Percentiles rank a stretch among this genome's conserved stretches.
Evolutionary conservation across 768 basidiomycete genomes (phyloP).

Genomic region (Panaeolus papilionaceus): DNA sequence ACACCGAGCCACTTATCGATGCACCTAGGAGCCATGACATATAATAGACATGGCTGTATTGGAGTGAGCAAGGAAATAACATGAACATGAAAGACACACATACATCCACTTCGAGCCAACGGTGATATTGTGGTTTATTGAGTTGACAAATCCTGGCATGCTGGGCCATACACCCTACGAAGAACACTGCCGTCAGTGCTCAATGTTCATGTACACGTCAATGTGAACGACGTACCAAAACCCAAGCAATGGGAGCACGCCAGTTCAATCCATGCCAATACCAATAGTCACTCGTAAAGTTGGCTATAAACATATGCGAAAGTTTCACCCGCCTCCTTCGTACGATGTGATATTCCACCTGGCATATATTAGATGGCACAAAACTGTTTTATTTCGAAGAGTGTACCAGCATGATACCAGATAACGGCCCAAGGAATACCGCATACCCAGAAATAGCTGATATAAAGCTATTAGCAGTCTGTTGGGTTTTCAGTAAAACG

Average conservation of each 20-base stretch:
- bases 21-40: constrained; percentile 34
- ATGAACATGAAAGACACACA: constrained; percentile 14
- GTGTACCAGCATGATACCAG: constrained; percentile 39
- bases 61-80: background rate
- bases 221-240: constrained; percentile 27
- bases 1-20: constrained; percentile 30
- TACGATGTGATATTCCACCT: constrained; percentile 37
- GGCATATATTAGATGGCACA: background rate
- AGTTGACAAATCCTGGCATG: constrained; percentile 35
- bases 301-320: constrained; percentile 35
- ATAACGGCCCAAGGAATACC: constrained; percentile 37
- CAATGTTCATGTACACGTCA: background rate
- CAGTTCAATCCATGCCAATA: constrained; percentile 32
- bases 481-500: background rate
- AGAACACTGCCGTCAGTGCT: background rate
- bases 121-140: constrained; percentile 25
- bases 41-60: constrained; percentile 31
- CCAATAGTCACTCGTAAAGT: constrained; percentile 35
- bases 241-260: constrained; percentile 32
- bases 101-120: constrained; percentile 33
- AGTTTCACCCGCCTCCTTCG: constrained; percentile 33
- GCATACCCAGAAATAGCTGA: constrained; percentile 38
- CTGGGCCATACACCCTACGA: constrained; percentile 36
- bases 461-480: constrained; percentile 35
- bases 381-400: background rate